These are phyloP conservation scores for Aspergillus steynii DNA, from an alignment of 495 filamentous ascomycete genomes.

Conservation along the genomic window DNA sequence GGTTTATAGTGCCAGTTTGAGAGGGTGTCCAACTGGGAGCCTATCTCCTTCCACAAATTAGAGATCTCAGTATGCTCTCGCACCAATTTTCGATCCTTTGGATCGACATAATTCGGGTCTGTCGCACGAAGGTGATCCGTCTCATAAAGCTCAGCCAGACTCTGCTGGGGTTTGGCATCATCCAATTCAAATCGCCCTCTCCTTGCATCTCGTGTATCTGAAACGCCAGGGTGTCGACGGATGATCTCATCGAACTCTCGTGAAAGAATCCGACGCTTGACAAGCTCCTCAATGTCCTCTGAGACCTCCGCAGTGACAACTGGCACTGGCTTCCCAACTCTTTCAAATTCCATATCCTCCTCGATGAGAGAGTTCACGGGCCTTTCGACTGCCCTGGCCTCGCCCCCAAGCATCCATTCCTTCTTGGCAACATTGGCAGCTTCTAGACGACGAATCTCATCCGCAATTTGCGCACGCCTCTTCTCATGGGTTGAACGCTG, in stretches of 20 bases:
- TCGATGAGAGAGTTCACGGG: slow-evolving; percentile 91
- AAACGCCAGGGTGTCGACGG: slow-evolving; percentile 70
- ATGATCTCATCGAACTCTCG: slow-evolving; percentile 92
- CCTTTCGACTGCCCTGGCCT: slow-evolving; percentile 78
- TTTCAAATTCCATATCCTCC: slow-evolving; percentile 93
- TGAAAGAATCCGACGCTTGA: slow-evolving; percentile 90
- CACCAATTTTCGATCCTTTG: slow-evolving; percentile 74
- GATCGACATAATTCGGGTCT: slow-evolving; percentile 79
- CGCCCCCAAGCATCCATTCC: slow-evolving; percentile 86
- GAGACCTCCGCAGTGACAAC: slow-evolving; percentile 92
- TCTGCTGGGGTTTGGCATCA: slow-evolving; percentile 81
- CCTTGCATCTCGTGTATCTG: slow-evolving; percentile 50
- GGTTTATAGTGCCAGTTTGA: slow-evolving; percentile 96
- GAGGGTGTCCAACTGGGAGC: slow-evolving; percentile 79
- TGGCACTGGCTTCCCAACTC: slow-evolving; percentile 91
- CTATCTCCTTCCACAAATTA: slow-evolving; percentile 78
- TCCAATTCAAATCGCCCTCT: slow-evolving; percentile 77
- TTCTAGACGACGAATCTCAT: slow-evolving; percentile 90
- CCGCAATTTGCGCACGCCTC: slow-evolving; percentile 76
- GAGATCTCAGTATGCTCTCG: slow-evolving; percentile 86
- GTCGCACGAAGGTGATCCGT: slow-evolving; percentile 78
- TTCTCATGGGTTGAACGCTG: slow-evolving; percentile 80
- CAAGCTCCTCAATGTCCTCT: slow-evolving; percentile 88
- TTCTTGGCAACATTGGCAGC: slow-evolving; percentile 86
- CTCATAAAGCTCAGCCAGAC: slow-evolving; percentile 92